phyloP scores from a whole-genome alignment of 148 eudicot genomes.

The Hydrangea macrophylla region DNA sequence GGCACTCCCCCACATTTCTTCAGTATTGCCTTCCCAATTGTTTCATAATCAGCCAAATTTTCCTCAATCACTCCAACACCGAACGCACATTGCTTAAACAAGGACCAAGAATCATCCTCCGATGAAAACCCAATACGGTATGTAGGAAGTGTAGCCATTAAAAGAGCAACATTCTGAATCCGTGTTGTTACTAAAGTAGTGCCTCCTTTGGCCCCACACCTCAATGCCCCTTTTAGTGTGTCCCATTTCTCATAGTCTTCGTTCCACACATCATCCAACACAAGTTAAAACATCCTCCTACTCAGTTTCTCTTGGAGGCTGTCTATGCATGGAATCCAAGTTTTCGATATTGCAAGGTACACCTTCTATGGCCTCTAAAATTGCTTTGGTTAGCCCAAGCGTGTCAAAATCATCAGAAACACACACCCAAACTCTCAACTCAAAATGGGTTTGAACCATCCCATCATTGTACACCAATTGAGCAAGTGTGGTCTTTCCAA shows the following conservation, averaged over 20 bases:
- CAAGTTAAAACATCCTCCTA: constrained; percentile 12
- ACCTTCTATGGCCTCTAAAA: constrained; percentile 1
- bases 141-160: background rate
- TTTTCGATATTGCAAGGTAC: background rate
- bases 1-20: constrained; percentile 15
- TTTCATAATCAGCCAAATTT: background rate
- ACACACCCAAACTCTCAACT: constrained; percentile 12
- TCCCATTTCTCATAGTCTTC: constrained; percentile 9
- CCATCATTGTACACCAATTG: constrained; percentile 16
- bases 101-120: constrained; percentile 2
- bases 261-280: constrained; percentile 25
- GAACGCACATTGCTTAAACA: constrained; percentile 11
- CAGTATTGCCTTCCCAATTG: constrained; percentile 15
- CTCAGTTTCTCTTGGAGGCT: constrained; percentile 3
- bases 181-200: constrained; percentile 19
- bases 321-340: constrained; percentile 1
- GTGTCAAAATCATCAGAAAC: constrained; percentile 12
- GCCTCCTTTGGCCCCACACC: constrained; percentile 9
- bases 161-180: background rate
- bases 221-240: background rate
- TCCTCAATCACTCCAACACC: background rate
- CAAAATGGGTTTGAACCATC: background rate
- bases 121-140: background rate
- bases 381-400: background rate
- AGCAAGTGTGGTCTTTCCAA: constrained; percentile 20